phyloP scores from a whole-genome alignment of 1,139 yeast species.

The Lodderomyces orthopsilosis region DNA sequence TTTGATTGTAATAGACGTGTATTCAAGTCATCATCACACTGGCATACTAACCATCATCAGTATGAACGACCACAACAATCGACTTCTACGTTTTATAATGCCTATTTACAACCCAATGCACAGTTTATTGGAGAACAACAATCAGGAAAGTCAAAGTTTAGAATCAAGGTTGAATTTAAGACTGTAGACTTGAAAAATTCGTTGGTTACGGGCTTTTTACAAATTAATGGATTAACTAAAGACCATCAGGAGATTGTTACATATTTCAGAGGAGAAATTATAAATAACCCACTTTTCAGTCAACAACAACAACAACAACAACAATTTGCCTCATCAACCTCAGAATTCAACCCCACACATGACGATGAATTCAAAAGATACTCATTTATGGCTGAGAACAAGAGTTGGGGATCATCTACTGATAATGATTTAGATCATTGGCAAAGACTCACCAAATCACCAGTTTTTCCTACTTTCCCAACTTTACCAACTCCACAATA shows the following conservation, averaged over 20 bases:
- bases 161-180: constrained; percentile 69
- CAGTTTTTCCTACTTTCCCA: constrained; percentile 15
- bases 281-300: constrained; percentile 50
- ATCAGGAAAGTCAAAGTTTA: constrained; percentile 65
- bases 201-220: constrained; percentile 71
- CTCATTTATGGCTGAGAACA: constrained; percentile 42
- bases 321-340: constrained; percentile 8
- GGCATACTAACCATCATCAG: background rate
- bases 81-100: constrained; percentile 19
- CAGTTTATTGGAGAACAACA: constrained; percentile 69
- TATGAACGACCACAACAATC: background rate
- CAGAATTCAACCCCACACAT: constrained; percentile 16
- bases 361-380: constrained; percentile 21
- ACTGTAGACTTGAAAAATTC: constrained; percentile 63
- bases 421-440: constrained; percentile 82
- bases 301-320: background rate
- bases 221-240: constrained; percentile 76
- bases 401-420: constrained; percentile 58
- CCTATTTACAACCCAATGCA: constrained; percentile 61
- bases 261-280: constrained; percentile 82
- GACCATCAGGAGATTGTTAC: constrained; percentile 78
- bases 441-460: constrained; percentile 63
- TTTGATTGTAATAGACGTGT: background rate
- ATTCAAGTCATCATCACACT: background rate
- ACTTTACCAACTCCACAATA: background rate